These are phyloP conservation scores for Dactylonectria macrodidyma DNA, from an alignment of 2,329 filamentous ascomycete genomes.

Conservation along the genomic window DNA sequence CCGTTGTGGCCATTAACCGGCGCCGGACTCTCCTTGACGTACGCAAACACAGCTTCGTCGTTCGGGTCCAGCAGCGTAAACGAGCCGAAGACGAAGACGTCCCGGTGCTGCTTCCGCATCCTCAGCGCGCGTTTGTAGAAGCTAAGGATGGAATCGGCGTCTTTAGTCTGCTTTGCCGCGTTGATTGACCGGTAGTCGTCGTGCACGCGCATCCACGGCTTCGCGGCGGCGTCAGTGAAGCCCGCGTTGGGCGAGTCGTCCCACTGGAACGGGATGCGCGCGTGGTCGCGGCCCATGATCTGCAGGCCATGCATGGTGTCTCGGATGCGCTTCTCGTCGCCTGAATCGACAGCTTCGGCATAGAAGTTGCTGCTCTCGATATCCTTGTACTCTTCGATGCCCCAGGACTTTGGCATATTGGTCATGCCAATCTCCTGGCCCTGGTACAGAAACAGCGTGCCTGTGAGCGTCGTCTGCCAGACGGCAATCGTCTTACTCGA, in stretches of 20 bases:
- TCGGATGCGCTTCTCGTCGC: slow-evolving; percentile 54
- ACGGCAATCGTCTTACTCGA: slow-evolving; percentile 69
- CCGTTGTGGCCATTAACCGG: slow-evolving; percentile 33
- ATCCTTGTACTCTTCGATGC: slow-evolving; percentile 67
- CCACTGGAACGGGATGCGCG: slow-evolving; percentile 79
- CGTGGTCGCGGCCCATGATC: slow-evolving; percentile 74
- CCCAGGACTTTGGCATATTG: slow-evolving; percentile 67
- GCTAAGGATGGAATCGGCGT: slow-evolving; percentile 66
- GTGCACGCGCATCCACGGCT: slow-evolving; percentile 79
- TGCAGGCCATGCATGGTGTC: slow-evolving; percentile 68
- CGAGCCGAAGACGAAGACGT: slow-evolving; percentile 74
- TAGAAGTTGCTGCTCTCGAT: slow-evolving; percentile 69
- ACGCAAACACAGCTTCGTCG: slow-evolving; percentile 70
- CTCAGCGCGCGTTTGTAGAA: slow-evolving; percentile 71
- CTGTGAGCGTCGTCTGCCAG: slow-evolving; percentile 64
- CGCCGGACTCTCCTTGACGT: slow-evolving; percentile 59
- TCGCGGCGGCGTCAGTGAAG: slow-evolving; percentile 63
- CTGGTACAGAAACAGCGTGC: slow-evolving; percentile 72
- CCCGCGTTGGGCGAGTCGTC: slow-evolving; percentile 70
- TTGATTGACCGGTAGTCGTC: slow-evolving; percentile 71
- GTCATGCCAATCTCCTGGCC: slow-evolving; percentile 75
- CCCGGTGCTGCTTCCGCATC: slow-evolving; percentile 67
- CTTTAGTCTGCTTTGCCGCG: slow-evolving; percentile 62
- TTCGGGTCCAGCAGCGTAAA: slow-evolving; percentile 69
- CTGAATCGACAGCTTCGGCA: slow-evolving; percentile 57